Evolutionary conservation across 1,284 basidiomycete species (phyloP), one percentile per base, ranked within the genome.

Genomic region (Waitea zeae): DNA sequence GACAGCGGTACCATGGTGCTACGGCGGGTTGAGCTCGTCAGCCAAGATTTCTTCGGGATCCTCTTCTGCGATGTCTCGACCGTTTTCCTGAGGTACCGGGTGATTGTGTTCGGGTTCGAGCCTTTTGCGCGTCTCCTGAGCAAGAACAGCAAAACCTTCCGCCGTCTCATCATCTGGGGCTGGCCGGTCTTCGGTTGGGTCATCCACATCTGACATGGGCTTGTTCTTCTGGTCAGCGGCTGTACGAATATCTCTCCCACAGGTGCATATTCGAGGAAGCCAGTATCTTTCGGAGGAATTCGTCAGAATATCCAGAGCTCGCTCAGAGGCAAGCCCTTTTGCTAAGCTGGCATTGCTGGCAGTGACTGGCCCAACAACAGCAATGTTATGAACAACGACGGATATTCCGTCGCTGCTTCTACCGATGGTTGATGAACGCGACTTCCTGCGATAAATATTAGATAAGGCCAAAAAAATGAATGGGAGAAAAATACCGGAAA

Each of bases 251-350:
- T 34, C 36, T 22, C 42, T 41, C 31, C 46, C 50, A 43, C 78
- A 82, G 33, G 60, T 51, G 44, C 78, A 82, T n/a, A 81, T 34
- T 9, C 53, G 49, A 0, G 44, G 40, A 20, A 80, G 50, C 20
- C 48, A 53, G 36, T 59, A 57, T 2, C 62, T 57, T 17, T 60
- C 62, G 12, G 44, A 46, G 2, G 52, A 40, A 39, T 78, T 64
- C 35, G 54, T 56, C 35, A 83, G 56, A 20, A 67, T 49, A 13
- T 51, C 46, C 19, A 67, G 52, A 0, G 78, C 76, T 14, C 61
- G 55, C 46, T 77, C 71, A 2, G 77, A 64, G 3, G 67, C 76
- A 30, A 72, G 59, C 17, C 71, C 72, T 45, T 72, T 78, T 2
- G 75, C 70, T 17, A 79, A 56, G 4, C 61, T 58, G 18, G 61